Base-by-base conservation (phyloP, 2,329 filamentous ascomycete species). In the Aspergillus niger region DNA sequence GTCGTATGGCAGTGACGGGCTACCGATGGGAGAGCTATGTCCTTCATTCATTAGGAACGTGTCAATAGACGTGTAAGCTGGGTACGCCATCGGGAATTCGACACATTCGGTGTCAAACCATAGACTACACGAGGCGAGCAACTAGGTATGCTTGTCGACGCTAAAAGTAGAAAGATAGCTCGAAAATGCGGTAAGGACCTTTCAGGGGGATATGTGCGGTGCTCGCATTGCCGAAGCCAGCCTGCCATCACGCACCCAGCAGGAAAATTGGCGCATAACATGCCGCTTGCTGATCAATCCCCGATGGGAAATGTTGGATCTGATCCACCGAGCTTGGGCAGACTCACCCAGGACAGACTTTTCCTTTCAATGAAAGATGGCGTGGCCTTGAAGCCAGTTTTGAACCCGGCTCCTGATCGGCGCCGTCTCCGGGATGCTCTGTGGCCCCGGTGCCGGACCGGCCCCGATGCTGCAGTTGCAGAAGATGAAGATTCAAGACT, bases 321-420 rank as follows among this genome's bases (percentile, higher is more conserved):
- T 55, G 53, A 44, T 55, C 20, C 53, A 55, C 38, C 38, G 24
- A 41, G 30, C 15, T 8, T 22, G 24, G 4, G 5, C 7, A 8
- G 28, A 55, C 15, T 20, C n/a, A 26, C 28, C 24, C 20, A 43
- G 38, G 24, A 11, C 41, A 20, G 10, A 11, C 26, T n/a, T 24
- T 30, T 36, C 10, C 11, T 36, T 36, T 13, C 32, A 36, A 13
- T 36, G 11, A 20, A 17, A 22, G 53, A 30, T 13, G n/a, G 38
- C 15, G 50, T 30, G 26, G 10, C 15, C 52, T 49, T 26, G 41
- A 32, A 39, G 22, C 17, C 26, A 6, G 15, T 11, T 17, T 5
- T 26, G 39, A 10, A n/a, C 20, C 53, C 53, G 53, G 53, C 53
- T 44, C 53, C 53, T 44, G 53, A 13, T 47, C 53, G 53, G 53